Percentiles rank a stretch among this genome's conserved stretches.
phyloP scores from a whole-genome alignment of 331 rosid genomes.

The Saraca asoca region DNA sequence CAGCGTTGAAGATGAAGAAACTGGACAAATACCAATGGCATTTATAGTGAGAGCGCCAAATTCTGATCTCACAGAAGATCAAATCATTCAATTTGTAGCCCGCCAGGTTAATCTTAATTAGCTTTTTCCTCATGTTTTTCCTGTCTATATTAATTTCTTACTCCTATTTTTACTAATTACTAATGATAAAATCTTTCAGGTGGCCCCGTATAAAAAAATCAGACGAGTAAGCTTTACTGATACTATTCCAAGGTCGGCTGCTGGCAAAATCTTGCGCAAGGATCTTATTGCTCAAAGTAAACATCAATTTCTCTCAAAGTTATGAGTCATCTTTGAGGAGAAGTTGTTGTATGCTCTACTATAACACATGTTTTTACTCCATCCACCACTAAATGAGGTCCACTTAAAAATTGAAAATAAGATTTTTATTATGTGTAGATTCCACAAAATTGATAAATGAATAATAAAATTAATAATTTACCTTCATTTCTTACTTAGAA shows the following conservation, averaged over 20 bases:
- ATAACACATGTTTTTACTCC: no score
- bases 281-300: slow-evolving; percentile 66
- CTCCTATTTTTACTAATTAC: slow-evolving; percentile 1
- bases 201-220: slow-evolving; percentile 87
- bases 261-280: slow-evolving; percentile 92
- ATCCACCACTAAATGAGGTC: no score
- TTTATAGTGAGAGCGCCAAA: slow-evolving; percentile 65
- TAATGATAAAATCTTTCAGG: slow-evolving; percentile 50
- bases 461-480: no score
- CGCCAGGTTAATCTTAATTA: slow-evolving; percentile 49
- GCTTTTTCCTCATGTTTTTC: background rate
- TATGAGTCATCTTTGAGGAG: slow-evolving; percentile 31
- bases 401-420: no score
- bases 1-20: slow-evolving; percentile 79
- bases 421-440: no score
- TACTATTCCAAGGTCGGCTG: slow-evolving; percentile 76
- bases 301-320: slow-evolving; percentile 50
- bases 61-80: slow-evolving; percentile 60
- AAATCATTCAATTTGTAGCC: slow-evolving; percentile 84
- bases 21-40: slow-evolving; percentile 92
- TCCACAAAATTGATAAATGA: no score
- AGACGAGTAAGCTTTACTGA: slow-evolving; percentile 65
- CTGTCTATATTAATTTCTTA: background rate
- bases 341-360: no score
- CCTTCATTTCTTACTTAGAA: no score